Percentiles rank a stretch among this genome's conserved stretches.
Conservation (phyloP, 2,329 filamentous ascomycete species). For the Thielaviopsis ethacetica region DNA sequence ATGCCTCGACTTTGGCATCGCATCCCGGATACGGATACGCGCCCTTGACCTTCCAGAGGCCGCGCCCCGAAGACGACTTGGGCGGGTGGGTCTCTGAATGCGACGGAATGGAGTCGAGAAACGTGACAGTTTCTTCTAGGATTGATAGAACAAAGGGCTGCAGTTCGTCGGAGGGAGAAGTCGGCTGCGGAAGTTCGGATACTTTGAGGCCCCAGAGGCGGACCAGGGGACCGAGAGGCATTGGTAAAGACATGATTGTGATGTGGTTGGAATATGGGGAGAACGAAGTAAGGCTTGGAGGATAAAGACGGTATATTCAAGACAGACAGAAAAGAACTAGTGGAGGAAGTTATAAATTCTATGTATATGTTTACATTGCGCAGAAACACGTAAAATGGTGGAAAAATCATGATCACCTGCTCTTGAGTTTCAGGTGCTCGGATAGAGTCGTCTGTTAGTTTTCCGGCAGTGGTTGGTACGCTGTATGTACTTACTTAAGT, state of each 20-base stretch:
- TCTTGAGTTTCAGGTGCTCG: constrained; percentile 7
- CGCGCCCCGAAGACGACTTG: not conserved
- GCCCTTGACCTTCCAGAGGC: constrained; percentile 33
- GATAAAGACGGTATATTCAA: not conserved
- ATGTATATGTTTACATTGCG: not conserved
- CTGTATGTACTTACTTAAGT: too few relatives aligned
- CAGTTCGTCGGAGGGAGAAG: constrained; percentile 26
- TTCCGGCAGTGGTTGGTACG: not conserved
- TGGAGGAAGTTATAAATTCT: not conserved
- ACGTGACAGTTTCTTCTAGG: constrained; percentile 41
- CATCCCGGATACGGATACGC: constrained; percentile 33
- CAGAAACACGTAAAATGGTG: not conserved
- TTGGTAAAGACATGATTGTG: not conserved
- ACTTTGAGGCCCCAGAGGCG: constrained; percentile 36
- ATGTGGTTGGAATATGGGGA: not conserved
- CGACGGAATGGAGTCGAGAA: constrained; percentile 38
- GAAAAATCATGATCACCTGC: not conserved
- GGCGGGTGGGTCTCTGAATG: constrained; percentile 14
- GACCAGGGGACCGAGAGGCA: constrained; percentile 29
- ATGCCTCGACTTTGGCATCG: constrained; percentile 34
- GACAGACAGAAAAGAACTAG: not conserved
- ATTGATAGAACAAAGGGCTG: constrained; percentile 33
- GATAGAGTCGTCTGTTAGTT: not conserved
- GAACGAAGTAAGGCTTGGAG: not conserved
- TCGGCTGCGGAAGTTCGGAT: constrained; percentile 28